Evolutionary conservation across 495 filamentous ascomycete species (phyloP).

Genomic region (Jackrogersella minutella): DNA sequence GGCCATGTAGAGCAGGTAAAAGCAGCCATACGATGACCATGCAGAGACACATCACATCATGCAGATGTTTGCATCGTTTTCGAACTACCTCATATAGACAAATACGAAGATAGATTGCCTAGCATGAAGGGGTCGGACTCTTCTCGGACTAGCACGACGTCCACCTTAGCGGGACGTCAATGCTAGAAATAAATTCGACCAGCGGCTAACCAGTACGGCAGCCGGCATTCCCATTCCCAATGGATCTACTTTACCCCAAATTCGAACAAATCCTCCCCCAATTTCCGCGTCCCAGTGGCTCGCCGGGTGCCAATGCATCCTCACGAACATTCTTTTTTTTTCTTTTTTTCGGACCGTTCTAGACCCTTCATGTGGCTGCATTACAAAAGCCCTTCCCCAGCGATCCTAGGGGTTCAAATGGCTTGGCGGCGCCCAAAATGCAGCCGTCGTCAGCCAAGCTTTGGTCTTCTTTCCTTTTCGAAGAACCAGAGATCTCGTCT

Average conservation of each 20-base stretch:
- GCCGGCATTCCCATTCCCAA: constrained; percentile 6
- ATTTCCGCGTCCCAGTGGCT: constrained; percentile 28
- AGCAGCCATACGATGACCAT: neutral
- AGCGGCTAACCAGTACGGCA: neutral
- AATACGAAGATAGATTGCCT: constrained; percentile 13
- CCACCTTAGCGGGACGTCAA: constrained; percentile 13
- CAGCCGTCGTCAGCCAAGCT: constrained; percentile 37
- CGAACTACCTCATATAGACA: constrained; percentile 1
- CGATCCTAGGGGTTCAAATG: constrained; percentile 10
- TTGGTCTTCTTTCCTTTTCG: constrained; percentile 4
- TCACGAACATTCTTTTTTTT: constrained; percentile 37
- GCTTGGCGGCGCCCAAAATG: constrained; percentile 17
- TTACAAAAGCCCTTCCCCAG: constrained; percentile 2
- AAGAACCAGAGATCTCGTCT: constrained; percentile 13
- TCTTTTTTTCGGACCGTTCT: constrained; percentile 40
- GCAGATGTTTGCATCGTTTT: constrained; percentile 13
- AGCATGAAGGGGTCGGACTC: constrained; percentile 12
- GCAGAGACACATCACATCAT: constrained; percentile 23
- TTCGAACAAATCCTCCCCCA: constrained; percentile 11
- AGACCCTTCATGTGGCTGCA: constrained; percentile 37
- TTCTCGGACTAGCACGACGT: constrained; percentile 19
- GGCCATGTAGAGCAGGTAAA: neutral
- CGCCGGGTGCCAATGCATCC: constrained; percentile 34
- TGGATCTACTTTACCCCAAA: constrained; percentile 32
- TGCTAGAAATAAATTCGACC: constrained; percentile 16